Evolutionary conservation across 176 grass and related monocot genomes (phyloP).

Genomic region (Zoysia japonica): DNA sequence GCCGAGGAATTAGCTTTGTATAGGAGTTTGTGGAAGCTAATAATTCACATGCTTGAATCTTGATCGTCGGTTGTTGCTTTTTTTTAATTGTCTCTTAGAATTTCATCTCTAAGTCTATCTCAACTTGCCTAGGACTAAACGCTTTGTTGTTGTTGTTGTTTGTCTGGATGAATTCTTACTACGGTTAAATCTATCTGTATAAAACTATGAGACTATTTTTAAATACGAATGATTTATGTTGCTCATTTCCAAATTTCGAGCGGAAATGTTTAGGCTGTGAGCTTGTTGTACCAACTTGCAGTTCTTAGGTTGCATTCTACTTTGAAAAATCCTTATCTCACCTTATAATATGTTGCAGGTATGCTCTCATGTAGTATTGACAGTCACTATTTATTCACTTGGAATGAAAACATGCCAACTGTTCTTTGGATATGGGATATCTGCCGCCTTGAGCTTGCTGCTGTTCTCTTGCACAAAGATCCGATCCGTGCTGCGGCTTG

Average conservation of each 20-base stretch:
- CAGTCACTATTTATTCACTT: constrained; percentile 81
- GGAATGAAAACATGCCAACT: constrained; percentile 91
- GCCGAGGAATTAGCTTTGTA: too few relatives aligned
- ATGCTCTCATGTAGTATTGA: constrained; percentile 86
- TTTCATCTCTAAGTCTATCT: too few relatives aligned
- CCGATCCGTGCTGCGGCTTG: constrained; percentile 83
- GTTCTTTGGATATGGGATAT: constrained; percentile 99
- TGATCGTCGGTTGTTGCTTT: too few relatives aligned
- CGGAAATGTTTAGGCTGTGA: constrained; percentile 15
- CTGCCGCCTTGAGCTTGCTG: constrained; percentile 71
- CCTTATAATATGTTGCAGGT: constrained; percentile 53
- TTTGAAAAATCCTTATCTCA: constrained; percentile 28
- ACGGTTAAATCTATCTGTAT: not conserved
- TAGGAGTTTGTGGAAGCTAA: too few relatives aligned
- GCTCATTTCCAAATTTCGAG: constrained; percentile 4
- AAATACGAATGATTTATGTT: not conserved
- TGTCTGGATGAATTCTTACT: constrained; percentile 4
- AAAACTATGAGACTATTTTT: not conserved
- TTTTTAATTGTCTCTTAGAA: too few relatives aligned
- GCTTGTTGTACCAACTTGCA: not conserved
- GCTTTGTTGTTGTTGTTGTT: too few relatives aligned
- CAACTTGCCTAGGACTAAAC: too few relatives aligned
- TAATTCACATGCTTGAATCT: too few relatives aligned
- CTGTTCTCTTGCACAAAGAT: constrained; percentile 93
- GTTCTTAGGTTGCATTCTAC: not conserved